These are phyloP conservation scores for Pulveroboletus ravenelii DNA, from an alignment of 768 basidiomycete species.

Conservation along the genomic window DNA sequence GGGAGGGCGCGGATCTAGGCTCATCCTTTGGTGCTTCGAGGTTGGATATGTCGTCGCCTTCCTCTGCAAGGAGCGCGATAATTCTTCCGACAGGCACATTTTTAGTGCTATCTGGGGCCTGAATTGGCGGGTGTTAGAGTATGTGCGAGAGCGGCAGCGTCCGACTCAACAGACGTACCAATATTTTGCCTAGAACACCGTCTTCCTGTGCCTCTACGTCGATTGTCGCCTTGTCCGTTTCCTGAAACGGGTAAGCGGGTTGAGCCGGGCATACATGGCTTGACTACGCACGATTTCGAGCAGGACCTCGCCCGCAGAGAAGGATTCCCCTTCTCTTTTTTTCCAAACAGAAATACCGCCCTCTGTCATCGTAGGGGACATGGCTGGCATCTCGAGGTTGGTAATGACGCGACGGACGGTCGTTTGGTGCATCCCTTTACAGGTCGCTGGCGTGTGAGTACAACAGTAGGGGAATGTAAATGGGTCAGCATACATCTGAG, in stretches of 20 bases:
- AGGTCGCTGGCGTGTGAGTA: constrained; percentile 4
- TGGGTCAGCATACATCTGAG: constrained; percentile 22
- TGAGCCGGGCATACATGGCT: background rate
- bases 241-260: constrained; percentile 41
- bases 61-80: constrained; percentile 91
- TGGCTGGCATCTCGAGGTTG: constrained; percentile 87
- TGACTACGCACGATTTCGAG: constrained; percentile 73
- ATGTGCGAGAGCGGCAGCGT: background rate
- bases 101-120: constrained; percentile 77
- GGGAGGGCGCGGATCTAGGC: constrained; percentile 8
- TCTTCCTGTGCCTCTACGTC: constrained; percentile 99
- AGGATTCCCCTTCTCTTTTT: constrained; percentile 77
- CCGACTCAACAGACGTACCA: constrained; percentile 48
- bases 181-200: constrained; percentile 88
- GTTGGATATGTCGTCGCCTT: constrained; percentile 91
- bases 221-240: constrained; percentile 94
- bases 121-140: constrained; percentile 1
- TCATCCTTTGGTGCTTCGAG: constrained; percentile 58
- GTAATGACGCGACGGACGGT: constrained; percentile 56
- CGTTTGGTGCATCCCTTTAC: constrained; percentile 45
- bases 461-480: background rate
- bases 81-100: constrained; percentile 81
- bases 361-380: constrained; percentile 97
- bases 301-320: constrained; percentile 76
- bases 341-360: constrained; percentile 92